These are phyloP conservation scores for Phytophthora boehmeriae DNA, from an alignment of 352 stramenopile genomes.

Conservation along the genomic window DNA sequence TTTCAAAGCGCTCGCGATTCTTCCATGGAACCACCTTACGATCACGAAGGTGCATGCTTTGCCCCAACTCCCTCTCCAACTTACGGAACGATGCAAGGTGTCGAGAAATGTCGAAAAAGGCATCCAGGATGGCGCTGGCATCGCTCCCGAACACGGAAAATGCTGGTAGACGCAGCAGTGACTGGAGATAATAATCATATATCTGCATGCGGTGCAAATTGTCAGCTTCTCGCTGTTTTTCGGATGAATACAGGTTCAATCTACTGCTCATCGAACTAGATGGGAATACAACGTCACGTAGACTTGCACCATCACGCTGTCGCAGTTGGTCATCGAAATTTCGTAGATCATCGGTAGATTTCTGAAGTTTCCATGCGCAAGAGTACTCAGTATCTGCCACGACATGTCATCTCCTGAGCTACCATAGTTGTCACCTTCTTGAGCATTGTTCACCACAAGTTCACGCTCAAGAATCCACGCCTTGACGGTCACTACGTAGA, in stretches of 20 bases:
- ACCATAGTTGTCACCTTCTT: conserved; percentile 6
- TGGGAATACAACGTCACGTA: conserved; percentile 61
- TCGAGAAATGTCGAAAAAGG: conserved; percentile 67
- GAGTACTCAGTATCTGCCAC: conserved; percentile 75
- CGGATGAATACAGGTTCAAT: conserved; percentile 22
- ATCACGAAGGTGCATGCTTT: conserved; percentile 54
- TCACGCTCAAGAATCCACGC: conserved; percentile 72
- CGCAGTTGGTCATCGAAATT: conserved; percentile 62
- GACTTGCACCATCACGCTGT: conserved; percentile 42
- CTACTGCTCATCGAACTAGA: conserved; percentile 20
- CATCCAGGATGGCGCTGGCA: conserved; percentile 60
- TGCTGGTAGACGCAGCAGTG: conserved; percentile 48
- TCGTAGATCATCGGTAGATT: conserved; percentile 49
- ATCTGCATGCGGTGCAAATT: conserved; percentile 40
- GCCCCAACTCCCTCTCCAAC: conserved; percentile 49
- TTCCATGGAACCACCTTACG: conserved; percentile 59
- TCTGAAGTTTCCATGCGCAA: conserved; percentile 52
- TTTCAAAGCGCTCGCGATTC: conserved; percentile 56
- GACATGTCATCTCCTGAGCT: conserved; percentile 24
- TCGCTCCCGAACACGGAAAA: conserved; percentile 70
- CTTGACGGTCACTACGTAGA: conserved; percentile 60
- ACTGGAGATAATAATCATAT: conserved; percentile 59
- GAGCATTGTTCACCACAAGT: conserved; percentile 28
- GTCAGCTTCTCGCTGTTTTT: conserved; percentile 34
- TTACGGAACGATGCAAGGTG: conserved; percentile 57